Conservation (phyloP, 2,329 filamentous ascomycete species). For the Atkinsonella hypoxylon region DNA sequence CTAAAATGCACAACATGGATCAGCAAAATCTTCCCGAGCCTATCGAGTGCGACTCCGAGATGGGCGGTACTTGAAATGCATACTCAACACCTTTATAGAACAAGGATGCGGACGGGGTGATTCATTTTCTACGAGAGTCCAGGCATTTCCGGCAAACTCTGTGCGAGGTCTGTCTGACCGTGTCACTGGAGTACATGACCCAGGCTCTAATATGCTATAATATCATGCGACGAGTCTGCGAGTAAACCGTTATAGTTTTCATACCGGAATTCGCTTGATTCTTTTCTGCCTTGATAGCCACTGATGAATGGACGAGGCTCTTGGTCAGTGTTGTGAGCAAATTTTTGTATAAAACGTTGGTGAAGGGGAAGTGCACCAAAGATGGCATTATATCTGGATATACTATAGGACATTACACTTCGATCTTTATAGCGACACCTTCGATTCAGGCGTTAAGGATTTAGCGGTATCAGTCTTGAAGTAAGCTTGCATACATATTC, state of each 20-base stretch:
- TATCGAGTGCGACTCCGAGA: conserved; percentile 27
- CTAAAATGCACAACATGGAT: conserved; percentile 42
- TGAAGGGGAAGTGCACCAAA: background rate
- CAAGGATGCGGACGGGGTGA: no score
- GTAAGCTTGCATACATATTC: background rate
- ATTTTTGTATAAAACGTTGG: background rate
- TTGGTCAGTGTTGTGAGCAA: background rate
- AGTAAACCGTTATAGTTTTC: no score
- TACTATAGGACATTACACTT: background rate
- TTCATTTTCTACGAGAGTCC: no score
- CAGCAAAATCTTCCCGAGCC: conserved; percentile 27
- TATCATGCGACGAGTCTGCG: no score
- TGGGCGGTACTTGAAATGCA: conserved; percentile 12
- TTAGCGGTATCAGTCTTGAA: background rate
- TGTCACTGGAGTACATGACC: no score
- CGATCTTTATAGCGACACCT: background rate
- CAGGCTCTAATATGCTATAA: no score
- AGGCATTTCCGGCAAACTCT: no score
- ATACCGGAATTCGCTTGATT: no score
- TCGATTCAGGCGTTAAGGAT: background rate
- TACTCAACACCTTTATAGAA: no score
- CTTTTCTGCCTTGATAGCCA: no score
- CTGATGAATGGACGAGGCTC: background rate
- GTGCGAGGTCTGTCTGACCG: no score
- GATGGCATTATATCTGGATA: background rate